These are phyloP conservation scores for Capsella bursapastoris DNA, from an alignment of 345 rosid species.

Conservation along the genomic window DNA sequence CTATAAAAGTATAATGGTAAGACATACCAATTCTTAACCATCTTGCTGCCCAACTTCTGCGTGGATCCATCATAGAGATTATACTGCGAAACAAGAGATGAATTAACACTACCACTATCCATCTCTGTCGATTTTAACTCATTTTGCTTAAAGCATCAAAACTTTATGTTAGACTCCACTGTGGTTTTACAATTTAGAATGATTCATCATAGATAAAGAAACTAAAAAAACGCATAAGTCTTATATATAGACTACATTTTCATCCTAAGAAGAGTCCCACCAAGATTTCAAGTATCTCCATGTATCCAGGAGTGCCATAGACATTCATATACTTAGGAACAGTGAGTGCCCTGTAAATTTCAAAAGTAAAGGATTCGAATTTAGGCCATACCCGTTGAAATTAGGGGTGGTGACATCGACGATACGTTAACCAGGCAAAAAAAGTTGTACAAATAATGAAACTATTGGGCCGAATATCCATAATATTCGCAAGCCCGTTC, in stretches of 20 bases:
- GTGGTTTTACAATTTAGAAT: background rate
- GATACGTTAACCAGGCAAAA: slow-evolving; percentile 44
- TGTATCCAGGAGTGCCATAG: background rate
- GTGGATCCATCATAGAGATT: slow-evolving; percentile 94
- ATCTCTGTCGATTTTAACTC: background rate
- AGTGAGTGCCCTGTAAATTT: background rate
- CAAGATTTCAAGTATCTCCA: background rate
- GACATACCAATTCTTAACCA: slow-evolving; percentile 90
- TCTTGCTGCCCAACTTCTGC: slow-evolving; percentile 93
- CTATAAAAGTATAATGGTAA: slow-evolving; percentile 13
- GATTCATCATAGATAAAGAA: background rate
- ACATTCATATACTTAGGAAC: background rate
- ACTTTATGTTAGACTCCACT: background rate
- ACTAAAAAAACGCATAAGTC: background rate
- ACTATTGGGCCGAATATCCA: background rate
- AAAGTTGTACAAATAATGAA: too few species aligned
- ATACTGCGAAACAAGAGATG: slow-evolving; percentile 50
- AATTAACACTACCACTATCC: background rate
- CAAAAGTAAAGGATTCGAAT: background rate
- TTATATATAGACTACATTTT: background rate
- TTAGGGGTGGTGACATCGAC: slow-evolving; percentile 87
- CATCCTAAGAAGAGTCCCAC: slow-evolving; percentile 7
- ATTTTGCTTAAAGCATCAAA: slow-evolving; percentile 26
- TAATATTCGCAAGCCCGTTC: background rate
- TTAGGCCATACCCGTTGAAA: slow-evolving; percentile 63